Conservation (phyloP, 192 early-diverging fungal genomes). For the Phycomyces blakesleeanus region DNA sequence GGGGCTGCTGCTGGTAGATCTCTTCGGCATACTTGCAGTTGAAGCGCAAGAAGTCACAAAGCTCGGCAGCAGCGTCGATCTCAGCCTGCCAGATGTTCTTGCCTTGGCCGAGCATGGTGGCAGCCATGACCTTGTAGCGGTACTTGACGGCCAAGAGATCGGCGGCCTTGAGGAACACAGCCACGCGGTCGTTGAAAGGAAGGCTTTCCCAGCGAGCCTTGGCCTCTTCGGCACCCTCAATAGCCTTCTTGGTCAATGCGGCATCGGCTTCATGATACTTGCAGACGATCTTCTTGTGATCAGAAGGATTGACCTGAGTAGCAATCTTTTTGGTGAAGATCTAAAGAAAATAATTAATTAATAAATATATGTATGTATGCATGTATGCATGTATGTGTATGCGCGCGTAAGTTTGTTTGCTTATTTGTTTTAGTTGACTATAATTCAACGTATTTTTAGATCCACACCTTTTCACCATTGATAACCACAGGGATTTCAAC, state of each 20-base stretch:
- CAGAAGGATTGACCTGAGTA: slow-evolving; percentile 78
- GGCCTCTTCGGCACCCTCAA: slow-evolving; percentile 79
- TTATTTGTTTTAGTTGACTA: background rate
- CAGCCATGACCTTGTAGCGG: slow-evolving; percentile 77
- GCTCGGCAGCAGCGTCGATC: slow-evolving; percentile 96
- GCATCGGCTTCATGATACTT: slow-evolving; percentile 82
- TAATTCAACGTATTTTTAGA: background rate
- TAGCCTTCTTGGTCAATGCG: slow-evolving; percentile 59
- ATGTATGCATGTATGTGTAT: too few relatives aligned
- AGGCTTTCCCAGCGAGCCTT: slow-evolving; percentile 89
- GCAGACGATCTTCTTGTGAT: slow-evolving; percentile 76
- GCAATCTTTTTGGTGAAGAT: slow-evolving; percentile 56
- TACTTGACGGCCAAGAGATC: slow-evolving; percentile 89
- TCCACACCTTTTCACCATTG: slow-evolving; percentile 75
- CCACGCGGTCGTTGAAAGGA: slow-evolving; percentile 90
- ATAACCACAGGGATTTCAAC: slow-evolving; percentile 80
- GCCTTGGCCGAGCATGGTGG: slow-evolving; percentile 96
- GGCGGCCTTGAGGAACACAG: slow-evolving; percentile 97
- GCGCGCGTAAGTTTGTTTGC: background rate
- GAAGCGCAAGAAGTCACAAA: slow-evolving; percentile 93
- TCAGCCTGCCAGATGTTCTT: slow-evolving; percentile 99
- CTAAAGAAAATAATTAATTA: slow-evolving; percentile 17
- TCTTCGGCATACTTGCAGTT: slow-evolving; percentile 91
- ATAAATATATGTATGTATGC: too few relatives aligned
- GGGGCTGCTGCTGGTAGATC: slow-evolving; percentile 90